phyloP scores from a whole-genome alignment of 2,329 filamentous ascomycete genomes.

The Thielaviopsis musarum region DNA sequence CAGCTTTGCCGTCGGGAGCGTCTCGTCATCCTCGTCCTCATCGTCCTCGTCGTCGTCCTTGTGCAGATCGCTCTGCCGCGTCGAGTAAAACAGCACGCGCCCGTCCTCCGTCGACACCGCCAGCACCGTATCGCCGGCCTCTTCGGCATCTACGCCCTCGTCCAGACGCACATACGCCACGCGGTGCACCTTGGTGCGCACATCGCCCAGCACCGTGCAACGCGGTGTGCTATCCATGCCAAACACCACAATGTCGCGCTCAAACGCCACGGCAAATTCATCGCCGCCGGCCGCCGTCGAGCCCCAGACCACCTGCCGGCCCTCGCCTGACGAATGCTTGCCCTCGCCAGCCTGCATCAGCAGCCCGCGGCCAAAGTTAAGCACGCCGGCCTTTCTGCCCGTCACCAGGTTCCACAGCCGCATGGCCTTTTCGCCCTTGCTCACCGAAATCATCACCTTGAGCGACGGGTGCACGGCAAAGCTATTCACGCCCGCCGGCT shows the following conservation, averaged over 20 bases:
- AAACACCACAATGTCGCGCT: constrained; percentile 69
- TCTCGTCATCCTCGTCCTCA: constrained; percentile 22
- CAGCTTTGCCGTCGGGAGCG: constrained; percentile 42
- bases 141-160: constrained; percentile 26
- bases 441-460: constrained; percentile 90
- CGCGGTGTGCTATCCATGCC: constrained; percentile 74
- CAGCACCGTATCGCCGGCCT: constrained; percentile 32
- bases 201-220: constrained; percentile 51
- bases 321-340: constrained; percentile 64
- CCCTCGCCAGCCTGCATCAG: constrained; percentile 62
- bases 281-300: constrained; percentile 49
- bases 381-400: constrained; percentile 82
- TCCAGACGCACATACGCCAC: constrained; percentile 50
- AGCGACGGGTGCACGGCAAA: constrained; percentile 92
- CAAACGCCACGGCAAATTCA: constrained; percentile 80
- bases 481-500: constrained; percentile 80
- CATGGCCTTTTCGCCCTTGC: constrained; percentile 81
- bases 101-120: constrained; percentile 84
- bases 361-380: constrained; percentile 65
- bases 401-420: constrained; percentile 93
- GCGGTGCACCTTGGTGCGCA: constrained; percentile 67
- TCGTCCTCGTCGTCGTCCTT: constrained; percentile 16
- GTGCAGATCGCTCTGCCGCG: constrained; percentile 32
- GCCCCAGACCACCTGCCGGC: constrained; percentile 68
- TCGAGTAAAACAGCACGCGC: constrained; percentile 67